A percentile compares a stretch with the other conserved stretches of the same genome.
These are phyloP conservation scores for Cicer pinnatifidum DNA, from an alignment of 306 rosid species.

Conservation along the genomic window DNA sequence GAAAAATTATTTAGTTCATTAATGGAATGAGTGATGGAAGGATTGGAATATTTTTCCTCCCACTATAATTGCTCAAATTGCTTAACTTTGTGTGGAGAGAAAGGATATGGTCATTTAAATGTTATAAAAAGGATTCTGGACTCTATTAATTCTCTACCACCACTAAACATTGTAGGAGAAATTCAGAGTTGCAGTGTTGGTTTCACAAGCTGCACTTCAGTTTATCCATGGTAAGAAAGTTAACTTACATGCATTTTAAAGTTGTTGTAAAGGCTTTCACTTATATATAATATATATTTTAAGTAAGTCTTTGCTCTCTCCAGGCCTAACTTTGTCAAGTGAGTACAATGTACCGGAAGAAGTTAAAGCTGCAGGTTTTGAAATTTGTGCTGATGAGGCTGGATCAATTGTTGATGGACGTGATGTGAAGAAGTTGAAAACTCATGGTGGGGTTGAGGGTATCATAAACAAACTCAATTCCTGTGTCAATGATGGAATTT, in stretches of 20 bases:
- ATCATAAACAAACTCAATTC: slow-evolving; percentile 68
- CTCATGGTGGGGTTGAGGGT: slow-evolving; percentile 74
- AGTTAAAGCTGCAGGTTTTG: slow-evolving; percentile 82
- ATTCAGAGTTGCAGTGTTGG: slow-evolving; percentile 97
- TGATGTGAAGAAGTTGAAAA: slow-evolving; percentile 81
- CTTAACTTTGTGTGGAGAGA: slow-evolving; percentile 25
- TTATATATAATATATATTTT: slow-evolving; percentile 22
- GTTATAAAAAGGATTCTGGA: slow-evolving; percentile 1
- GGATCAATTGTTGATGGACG: slow-evolving; percentile 84
- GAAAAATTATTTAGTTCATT: neutral
- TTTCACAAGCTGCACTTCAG: slow-evolving; percentile 99
- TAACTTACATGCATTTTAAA: slow-evolving; percentile 15
- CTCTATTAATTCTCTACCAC: slow-evolving; percentile 19
- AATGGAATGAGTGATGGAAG: slow-evolving; percentile 4
- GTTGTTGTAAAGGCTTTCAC: slow-evolving; percentile 10
- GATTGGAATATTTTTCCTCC: slow-evolving; percentile 31
- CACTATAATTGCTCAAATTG: slow-evolving; percentile 1
- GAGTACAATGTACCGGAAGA: slow-evolving; percentile 82
- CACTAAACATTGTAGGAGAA: slow-evolving; percentile 69
- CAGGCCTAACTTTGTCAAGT: slow-evolving; percentile 73
- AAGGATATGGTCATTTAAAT: slow-evolving; percentile 11
- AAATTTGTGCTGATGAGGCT: slow-evolving; percentile 84
- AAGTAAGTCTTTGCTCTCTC: slow-evolving; percentile 32
- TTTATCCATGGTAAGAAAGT: slow-evolving; percentile 79
- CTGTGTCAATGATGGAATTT: slow-evolving; percentile 62